Evolutionary conservation across 495 filamentous ascomycete genomes (phyloP), one percentile per base, ranked within the genome.

Genomic region (Amniculicola lignicola): DNA sequence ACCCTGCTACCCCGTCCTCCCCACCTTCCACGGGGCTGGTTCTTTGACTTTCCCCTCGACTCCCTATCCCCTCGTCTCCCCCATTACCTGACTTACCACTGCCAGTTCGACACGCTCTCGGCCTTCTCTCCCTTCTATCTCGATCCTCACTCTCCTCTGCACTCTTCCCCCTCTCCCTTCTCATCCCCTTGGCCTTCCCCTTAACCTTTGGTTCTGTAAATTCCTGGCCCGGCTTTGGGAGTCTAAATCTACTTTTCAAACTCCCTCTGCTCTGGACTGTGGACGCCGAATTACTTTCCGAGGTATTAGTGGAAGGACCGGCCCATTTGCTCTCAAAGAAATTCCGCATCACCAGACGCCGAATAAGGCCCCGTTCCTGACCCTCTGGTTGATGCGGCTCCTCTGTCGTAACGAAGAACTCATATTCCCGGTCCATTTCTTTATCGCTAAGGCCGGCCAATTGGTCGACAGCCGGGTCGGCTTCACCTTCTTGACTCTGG

Each of bases 341-440:
- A 31, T 62, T 56, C n/a, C 52, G 38, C 59, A 62, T 62, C 4
- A 62, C 59, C n/a, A 62, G 24, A 18, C 59, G 51, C 5, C 59
- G 59, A 27, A 62, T 62, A n/a, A 51, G 46, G 19, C 45, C 52
- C 12, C 59, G 23, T 36, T 41, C 38, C 1, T 28, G 28, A 24
- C 52, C 59, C 10, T 62, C 53, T 1, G 46, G 51, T 36, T 56
- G 59, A 31, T 55, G 52, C 10, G 52, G 52, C 19, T 57, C 45
- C 1, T 55, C 52, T 3, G 59, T 62, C 1, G 59, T 62, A 1
- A 62, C 52, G 41, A 62, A 57, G 52, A 62, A 62, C 42, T 62
- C 52, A 40, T 57, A 62, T 22, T 57, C 40, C 12, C 51, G 51
- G 10, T 45, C 59, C 54, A 57, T 51, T 9, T n/a, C n/a, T n/a